Base-by-base conservation (phyloP, 106 monocot species). In the Gastrodia elata region DNA sequence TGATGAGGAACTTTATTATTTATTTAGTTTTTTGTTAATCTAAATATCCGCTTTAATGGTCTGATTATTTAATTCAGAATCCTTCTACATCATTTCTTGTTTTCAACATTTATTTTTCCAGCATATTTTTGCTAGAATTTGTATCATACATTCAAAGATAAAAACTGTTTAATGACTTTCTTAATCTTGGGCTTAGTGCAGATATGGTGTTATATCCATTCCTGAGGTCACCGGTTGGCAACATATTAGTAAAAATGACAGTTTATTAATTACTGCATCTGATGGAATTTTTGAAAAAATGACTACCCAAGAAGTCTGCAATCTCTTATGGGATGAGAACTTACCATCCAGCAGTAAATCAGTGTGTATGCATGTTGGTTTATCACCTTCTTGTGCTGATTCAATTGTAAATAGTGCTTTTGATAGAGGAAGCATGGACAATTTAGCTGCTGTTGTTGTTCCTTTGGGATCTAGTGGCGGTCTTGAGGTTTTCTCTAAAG, bases 261-360 rank as follows among this genome's bases (percentile, higher is more conserved):
- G 77, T 65, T 89, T 79, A 80, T 58, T 94, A 68, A 69, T 94
- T 75, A 87, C 77, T 52, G 83, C 91, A 43, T 89, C 91, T 49
- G 94, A 94, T 91, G 94, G 94, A 38, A 57, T 94, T 39, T 89
- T 94, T 85, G 91, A 94, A 43, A 94, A 91, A 44, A 77, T 94
- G 81, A 89, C 84, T 0, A 79, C 83, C n/a, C 82, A 94, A 77
- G 91, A 94, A 40, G 84, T 89, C n/a, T 94, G 94, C 72, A 77
- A 91, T 73, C 34, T 91, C 14, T 69, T 94, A 71, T 79, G 78
- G 82, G 81, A 89, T 70, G 86, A 71, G 30, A 83, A 83, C 68
- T 33, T 74, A 43, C 46, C 48, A 64, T 20, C 49, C 10, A 73
- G 59, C 55, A 34, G 38, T 27, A 80, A 79, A 5, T 69, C 69